These are phyloP conservation scores for Mesotaenium endlicherianum DNA, from an alignment of 139 green algal species.

Conservation along the genomic window DNA sequence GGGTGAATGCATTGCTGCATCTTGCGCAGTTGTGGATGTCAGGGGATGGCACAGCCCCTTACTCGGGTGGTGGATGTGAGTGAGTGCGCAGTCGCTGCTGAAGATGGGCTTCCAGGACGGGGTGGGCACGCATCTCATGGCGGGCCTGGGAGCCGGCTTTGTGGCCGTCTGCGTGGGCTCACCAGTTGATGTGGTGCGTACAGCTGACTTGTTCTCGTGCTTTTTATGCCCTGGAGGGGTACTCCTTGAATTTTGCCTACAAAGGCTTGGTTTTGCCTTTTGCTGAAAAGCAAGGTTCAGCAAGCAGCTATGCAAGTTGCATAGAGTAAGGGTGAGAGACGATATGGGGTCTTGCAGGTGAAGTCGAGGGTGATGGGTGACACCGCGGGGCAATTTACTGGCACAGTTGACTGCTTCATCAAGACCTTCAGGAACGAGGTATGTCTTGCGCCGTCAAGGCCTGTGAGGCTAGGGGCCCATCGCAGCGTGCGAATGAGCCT, in stretches of 20 bases:
- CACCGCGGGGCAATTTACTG: constrained; percentile 66
- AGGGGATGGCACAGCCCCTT: too few species aligned
- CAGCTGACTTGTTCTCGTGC: too few species aligned
- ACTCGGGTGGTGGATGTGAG: neutral
- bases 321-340: too few species aligned
- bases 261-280: too few species aligned
- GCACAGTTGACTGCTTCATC: constrained; percentile 89
- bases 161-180: constrained; percentile 91
- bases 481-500: too few species aligned
- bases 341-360: too few species aligned
- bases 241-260: too few species aligned
- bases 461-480: too few species aligned
- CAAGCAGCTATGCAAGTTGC: too few species aligned
- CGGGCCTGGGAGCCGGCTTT: constrained; percentile 88
- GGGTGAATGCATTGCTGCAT: too few species aligned
- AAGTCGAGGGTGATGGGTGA: constrained; percentile 71
- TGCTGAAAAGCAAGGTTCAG: too few species aligned
- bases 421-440: constrained; percentile 62
- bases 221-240: too few species aligned
- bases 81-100: constrained; percentile 31
- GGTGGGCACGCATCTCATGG: constrained; percentile 50
- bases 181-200: constrained; percentile 29
- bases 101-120: constrained; percentile 53
- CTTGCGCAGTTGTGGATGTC: neutral
- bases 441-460: neutral